A percentile compares a stretch with the other conserved stretches of the same genome.
These are phyloP conservation scores for Combretum micranthum DNA, from an alignment of 345 rosid species.

Conservation along the genomic window DNA sequence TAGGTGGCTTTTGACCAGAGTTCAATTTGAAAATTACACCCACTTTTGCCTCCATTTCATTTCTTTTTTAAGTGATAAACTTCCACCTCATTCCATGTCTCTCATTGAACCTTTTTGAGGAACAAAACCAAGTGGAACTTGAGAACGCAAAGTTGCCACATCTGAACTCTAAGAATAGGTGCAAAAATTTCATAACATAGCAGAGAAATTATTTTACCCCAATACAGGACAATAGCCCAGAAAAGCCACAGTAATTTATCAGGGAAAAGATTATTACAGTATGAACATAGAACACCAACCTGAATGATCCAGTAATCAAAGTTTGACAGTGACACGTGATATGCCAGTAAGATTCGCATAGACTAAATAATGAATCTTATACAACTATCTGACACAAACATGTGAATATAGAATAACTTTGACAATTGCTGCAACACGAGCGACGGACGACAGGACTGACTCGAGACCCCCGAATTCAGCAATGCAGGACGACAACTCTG, in stretches of 20 bases:
- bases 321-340: conserved; percentile 39
- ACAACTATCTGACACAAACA: conserved; percentile 46
- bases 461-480: conserved; percentile 80
- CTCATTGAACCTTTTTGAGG: not conserved
- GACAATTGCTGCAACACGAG: conserved; percentile 91
- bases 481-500: conserved; percentile 80
- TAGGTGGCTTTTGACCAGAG: no score
- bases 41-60: no score
- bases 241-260: no score
- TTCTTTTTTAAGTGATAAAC: not conserved
- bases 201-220: no score
- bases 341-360: conserved; percentile 35
- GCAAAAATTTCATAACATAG: no score
- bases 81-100: not conserved
- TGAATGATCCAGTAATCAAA: conserved; percentile 28
- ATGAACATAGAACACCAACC: conserved; percentile 42
- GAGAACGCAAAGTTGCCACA: no score
- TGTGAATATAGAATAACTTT: conserved; percentile 49
- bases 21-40: no score
- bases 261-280: conserved; percentile 28
- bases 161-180: no score
- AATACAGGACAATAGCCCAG: no score
- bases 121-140: not conserved
- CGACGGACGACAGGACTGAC: conserved; percentile 98
- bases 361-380: conserved; percentile 40